phyloP scores from a whole-genome alignment of 306 rosid genomes.

The Lagenaria siceraria region DNA sequence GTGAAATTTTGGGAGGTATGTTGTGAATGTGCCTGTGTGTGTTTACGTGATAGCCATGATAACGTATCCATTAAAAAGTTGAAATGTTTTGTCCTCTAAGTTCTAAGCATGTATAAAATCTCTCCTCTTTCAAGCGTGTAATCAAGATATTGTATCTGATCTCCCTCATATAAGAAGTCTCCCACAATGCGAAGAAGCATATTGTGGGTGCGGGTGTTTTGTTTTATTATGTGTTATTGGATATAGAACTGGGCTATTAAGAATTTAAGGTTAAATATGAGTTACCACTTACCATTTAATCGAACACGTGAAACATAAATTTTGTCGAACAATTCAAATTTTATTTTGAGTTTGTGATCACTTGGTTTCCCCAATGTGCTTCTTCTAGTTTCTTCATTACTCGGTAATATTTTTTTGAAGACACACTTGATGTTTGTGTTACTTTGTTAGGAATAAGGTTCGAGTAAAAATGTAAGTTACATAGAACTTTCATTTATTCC shows the following conservation, averaged over 20 bases:
- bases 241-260: background rate
- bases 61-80: background rate
- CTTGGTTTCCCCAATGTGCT: background rate
- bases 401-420: background rate
- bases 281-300: background rate
- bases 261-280: background rate
- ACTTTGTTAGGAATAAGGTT: background rate
- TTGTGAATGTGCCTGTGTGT: background rate
- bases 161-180: background rate
- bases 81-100: too few relatives aligned
- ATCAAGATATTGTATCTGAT: background rate
- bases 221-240: background rate
- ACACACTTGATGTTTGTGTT: background rate
- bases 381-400: background rate
- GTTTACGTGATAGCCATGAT: background rate
- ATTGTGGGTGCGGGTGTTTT: background rate
- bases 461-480: background rate
- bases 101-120: background rate
- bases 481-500: background rate
- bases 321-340: background rate
- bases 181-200: background rate
- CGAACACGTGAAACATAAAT: background rate
- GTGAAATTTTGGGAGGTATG: conserved; percentile 97
- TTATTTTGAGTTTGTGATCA: background rate
- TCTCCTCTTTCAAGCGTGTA: background rate